Percentiles rank a stretch among this genome's conserved stretches.
Evolutionary conservation across 306 rosid genomes (phyloP).

Genomic region (Hippophae rhamnoides): DNA sequence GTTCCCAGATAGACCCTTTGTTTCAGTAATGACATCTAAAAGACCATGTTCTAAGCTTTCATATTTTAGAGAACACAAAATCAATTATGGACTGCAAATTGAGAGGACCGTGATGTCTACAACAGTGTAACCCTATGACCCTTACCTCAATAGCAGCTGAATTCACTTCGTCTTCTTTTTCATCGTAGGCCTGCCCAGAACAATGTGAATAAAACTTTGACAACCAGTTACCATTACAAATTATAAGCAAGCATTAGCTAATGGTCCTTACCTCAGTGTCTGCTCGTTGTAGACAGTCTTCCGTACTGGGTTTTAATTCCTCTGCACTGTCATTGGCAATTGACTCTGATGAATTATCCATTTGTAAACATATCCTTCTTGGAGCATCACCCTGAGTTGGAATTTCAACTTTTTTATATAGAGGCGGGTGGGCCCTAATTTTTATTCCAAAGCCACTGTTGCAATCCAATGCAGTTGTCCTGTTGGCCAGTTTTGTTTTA

Average conservation of each 20-base stretch:
- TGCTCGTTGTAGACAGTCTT: slow-evolving; percentile 14
- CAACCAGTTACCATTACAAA: too few species aligned
- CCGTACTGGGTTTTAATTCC: slow-evolving; percentile 9
- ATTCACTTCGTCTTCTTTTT: not conserved
- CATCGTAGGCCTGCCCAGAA: not conserved
- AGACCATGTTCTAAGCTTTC: not conserved
- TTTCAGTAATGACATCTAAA: too few species aligned
- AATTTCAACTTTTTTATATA: not conserved
- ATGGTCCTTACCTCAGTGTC: slow-evolving; percentile 17
- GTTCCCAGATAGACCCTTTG: too few species aligned
- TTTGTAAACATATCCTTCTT: slow-evolving; percentile 24
- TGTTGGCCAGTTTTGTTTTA: slow-evolving; percentile 5
- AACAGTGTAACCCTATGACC: not conserved
- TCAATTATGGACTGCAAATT: too few species aligned
- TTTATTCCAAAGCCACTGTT: slow-evolving; percentile 20
- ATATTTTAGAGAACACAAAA: not conserved
- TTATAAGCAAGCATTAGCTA: not conserved
- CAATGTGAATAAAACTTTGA: not conserved
- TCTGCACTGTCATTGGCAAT: not conserved
- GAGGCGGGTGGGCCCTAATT: slow-evolving; percentile 18
- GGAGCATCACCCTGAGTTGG: slow-evolving; percentile 15
- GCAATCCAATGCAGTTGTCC: not conserved
- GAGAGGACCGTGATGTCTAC: not conserved
- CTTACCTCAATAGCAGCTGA: slow-evolving; percentile 2
- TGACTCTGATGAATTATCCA: slow-evolving; percentile 7